Conservation (phyloP, 2,329 filamentous ascomycete genomes). For the Lecanicillium sp. region DNA sequence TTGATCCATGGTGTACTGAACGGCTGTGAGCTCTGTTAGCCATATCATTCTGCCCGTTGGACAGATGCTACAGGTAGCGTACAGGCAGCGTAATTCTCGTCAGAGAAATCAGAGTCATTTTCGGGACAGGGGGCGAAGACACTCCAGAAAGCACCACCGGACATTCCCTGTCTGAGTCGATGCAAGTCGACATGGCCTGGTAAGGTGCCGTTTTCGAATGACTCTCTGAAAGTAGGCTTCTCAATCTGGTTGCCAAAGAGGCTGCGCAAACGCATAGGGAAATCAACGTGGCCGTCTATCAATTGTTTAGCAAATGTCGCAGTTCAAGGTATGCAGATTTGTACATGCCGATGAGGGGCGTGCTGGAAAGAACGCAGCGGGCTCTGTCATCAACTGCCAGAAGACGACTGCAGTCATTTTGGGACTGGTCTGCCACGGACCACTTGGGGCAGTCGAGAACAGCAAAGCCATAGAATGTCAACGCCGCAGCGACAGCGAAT, state of each 20-base stretch:
- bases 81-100: constrained; percentile 65
- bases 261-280: constrained; percentile 65
- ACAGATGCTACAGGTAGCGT: constrained; percentile 22
- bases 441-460: not conserved
- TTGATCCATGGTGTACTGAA: constrained; percentile 65
- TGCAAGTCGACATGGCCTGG: constrained; percentile 71
- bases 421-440: not conserved
- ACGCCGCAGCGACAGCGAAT: not conserved
- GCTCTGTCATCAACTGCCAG: not conserved
- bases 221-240: constrained; percentile 61
- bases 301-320: not conserved
- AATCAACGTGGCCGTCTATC: constrained; percentile 82
- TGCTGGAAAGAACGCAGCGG: constrained; percentile 2
- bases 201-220: constrained; percentile 67
- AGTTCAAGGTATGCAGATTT: not conserved
- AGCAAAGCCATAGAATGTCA: not conserved
- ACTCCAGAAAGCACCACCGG: constrained; percentile 90
- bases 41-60: not conserved
- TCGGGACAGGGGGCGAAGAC: constrained; percentile 73
- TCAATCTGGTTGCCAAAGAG: constrained; percentile 74
- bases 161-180: constrained; percentile 62
- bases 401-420: not conserved
- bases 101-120: constrained; percentile 66
- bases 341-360: constrained; percentile 10
- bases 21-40: constrained; percentile 35